Percentiles rank a stretch among this genome's conserved stretches.
These are phyloP conservation scores for Penicillium odoratum DNA, from an alignment of 495 filamentous ascomycete species.

Conservation along the genomic window DNA sequence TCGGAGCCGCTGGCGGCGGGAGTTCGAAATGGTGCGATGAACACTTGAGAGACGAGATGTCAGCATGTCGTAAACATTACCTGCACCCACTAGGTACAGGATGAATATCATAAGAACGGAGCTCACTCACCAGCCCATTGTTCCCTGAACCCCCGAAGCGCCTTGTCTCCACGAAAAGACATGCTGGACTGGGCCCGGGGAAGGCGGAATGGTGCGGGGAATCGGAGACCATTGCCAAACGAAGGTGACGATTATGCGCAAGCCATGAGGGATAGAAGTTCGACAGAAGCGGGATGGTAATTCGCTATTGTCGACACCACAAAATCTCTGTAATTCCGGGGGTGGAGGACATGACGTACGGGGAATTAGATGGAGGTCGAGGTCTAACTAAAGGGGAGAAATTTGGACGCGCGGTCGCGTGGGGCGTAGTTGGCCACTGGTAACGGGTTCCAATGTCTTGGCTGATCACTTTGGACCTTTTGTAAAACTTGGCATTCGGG, in stretches of 20 bases:
- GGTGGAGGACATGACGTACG: constrained; percentile 10
- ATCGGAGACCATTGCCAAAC: constrained; percentile 23
- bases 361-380: background rate
- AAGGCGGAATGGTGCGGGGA: constrained; percentile 6
- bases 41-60: constrained; percentile 8
- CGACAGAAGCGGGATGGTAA: background rate
- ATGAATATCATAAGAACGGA: background rate
- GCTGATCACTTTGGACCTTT: background rate
- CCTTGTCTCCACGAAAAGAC: constrained; percentile 19
- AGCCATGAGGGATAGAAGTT: background rate
- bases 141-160: constrained; percentile 16
- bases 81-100: background rate
- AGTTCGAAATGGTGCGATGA: constrained; percentile 20
- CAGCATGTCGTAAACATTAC: background rate
- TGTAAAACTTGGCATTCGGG: background rate
- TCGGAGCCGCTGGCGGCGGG: constrained; percentile 4
- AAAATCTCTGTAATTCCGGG: constrained; percentile 2
- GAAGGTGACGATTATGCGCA: background rate
- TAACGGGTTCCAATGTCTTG: background rate
- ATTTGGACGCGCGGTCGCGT: constrained; percentile 19
- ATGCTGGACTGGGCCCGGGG: constrained; percentile 23
- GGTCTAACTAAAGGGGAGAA: background rate
- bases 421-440: constrained; percentile 7
- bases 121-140: constrained; percentile 20
- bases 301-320: constrained; percentile 4